phyloP scores from a whole-genome alignment of 2,329 filamentous ascomycete genomes.

The Claviceps digitariae region DNA sequence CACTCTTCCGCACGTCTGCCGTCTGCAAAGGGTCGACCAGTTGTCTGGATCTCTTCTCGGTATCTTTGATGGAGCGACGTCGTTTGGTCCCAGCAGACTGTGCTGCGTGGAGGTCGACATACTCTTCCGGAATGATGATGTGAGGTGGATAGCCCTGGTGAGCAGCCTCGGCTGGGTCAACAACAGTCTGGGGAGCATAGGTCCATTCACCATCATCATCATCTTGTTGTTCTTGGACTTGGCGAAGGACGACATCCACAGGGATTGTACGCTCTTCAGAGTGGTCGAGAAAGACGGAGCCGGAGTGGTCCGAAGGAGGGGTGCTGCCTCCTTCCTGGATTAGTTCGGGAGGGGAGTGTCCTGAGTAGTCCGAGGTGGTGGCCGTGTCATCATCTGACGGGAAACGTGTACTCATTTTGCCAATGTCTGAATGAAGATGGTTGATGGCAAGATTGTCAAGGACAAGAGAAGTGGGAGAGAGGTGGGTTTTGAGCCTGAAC shows the following conservation, averaged over 20 bases:
- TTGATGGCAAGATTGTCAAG: slow-evolving; percentile 18
- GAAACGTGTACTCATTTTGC: slow-evolving; percentile 21
- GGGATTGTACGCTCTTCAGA: slow-evolving; percentile 17
- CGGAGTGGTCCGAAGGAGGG: slow-evolving; percentile 27
- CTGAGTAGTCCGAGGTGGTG: slow-evolving; percentile 23
- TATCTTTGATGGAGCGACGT: slow-evolving; percentile 19
- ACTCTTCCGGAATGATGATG: slow-evolving; percentile 18
- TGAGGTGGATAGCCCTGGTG: slow-evolving; percentile 19
- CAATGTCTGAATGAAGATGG: slow-evolving; percentile 16
- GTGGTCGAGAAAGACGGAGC: slow-evolving; percentile 19
- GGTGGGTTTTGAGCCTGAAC: slow-evolving; percentile 21
- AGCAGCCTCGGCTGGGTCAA: slow-evolving; percentile 17
- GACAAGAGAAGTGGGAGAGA: slow-evolving; percentile 19
- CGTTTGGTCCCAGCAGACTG: slow-evolving; percentile 20
- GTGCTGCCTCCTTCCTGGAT: slow-evolving; percentile 24
- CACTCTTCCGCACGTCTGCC: slow-evolving; percentile 33
- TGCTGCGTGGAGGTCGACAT: slow-evolving; percentile 11
- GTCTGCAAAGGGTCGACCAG: slow-evolving; percentile 30
- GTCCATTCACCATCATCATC: slow-evolving; percentile 29
- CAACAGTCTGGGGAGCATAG: slow-evolving; percentile 22
- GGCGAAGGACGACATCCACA: slow-evolving; percentile 18
- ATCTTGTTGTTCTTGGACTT: slow-evolving; percentile 21
- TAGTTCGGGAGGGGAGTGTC: slow-evolving; percentile 24
- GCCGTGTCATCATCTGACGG: slow-evolving; percentile 19
- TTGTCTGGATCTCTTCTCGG: slow-evolving; percentile 24